phyloP scores from a whole-genome alignment of 2,329 filamentous ascomycete genomes.

The Plectosphaerella cucumerina region DNA sequence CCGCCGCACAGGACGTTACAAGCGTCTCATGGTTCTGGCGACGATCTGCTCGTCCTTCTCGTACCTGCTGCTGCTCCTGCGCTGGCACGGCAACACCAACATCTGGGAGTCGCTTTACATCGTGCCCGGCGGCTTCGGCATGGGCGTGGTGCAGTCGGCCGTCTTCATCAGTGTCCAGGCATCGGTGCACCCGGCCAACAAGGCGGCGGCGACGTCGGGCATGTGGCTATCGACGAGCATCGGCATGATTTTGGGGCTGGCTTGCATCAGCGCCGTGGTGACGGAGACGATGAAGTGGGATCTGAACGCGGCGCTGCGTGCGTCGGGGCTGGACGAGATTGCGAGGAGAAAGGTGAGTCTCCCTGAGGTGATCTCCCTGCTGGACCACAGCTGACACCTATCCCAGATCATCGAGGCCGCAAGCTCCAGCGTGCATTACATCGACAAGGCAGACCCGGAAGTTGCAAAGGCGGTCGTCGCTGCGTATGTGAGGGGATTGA shows the following conservation, averaged over 20 bases:
- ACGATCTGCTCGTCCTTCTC: conserved; percentile 42
- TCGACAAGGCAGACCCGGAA: conserved; percentile 17
- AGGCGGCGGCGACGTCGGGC: conserved; percentile 33
- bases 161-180: conserved; percentile 37
- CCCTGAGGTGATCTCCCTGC: not conserved
- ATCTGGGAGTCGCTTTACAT: conserved; percentile 55
- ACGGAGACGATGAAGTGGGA: conserved; percentile 10
- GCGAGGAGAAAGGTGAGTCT: not conserved
- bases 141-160: conserved; percentile 32
- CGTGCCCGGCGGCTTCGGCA: conserved; percentile 33
- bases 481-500: conserved; percentile 28
- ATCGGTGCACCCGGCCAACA: conserved; percentile 27
- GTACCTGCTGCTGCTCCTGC: conserved; percentile 47
- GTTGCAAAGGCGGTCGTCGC: conserved; percentile 22
- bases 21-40: conserved; percentile 45
- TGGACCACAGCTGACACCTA: not conserved
- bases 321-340: not conserved
- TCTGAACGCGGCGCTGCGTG: not conserved
- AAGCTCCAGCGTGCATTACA: conserved; percentile 25
- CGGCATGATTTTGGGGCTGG: conserved; percentile 30
- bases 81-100: conserved; percentile 56
- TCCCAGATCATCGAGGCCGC: conserved; percentile 27
- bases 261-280: conserved; percentile 29
- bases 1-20: conserved; percentile 54
- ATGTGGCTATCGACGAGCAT: conserved; percentile 31